Evolutionary conservation across 768 basidiomycete genomes (phyloP), one percentile per base, ranked within the genome.

Genomic region (Naganishia kalamii): DNA sequence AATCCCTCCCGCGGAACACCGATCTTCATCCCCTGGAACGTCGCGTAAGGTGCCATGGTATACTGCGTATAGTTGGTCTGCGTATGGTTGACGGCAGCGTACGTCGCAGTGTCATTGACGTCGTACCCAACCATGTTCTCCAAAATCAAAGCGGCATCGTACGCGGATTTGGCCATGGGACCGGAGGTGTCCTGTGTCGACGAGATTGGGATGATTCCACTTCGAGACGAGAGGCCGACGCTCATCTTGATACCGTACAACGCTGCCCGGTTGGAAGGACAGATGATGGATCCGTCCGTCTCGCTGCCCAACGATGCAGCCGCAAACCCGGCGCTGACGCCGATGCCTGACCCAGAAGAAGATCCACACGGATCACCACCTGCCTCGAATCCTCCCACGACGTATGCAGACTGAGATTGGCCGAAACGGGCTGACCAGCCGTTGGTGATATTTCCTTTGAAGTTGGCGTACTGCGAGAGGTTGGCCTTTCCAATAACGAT

Each of bases 321-420:
- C 10, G 68, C 70, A 46, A 72, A 74, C 3, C 72, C 74, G 10
- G 71, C 74, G 29, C 52, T 60, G 0, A 62, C 43, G 3, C 72
- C 74, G 10, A 75, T 71, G 0, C 69, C 73, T 7, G 70, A 70
- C 10, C 74, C 74, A 43, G 68, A 62, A 6, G 69, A 70, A 11
- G 69, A 69, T 19, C 74, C 74, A 48, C 63, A 65, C 0, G 74
- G 73, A 51, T 74, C 68, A 13, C 67, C 70, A 12, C 72, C 72
- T 8, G 61, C 65, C 11, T 60, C 59, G 51, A 71, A 71, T 0
- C 72, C 74, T 32, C 71, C 71, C 13, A 65, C 62, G 10, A 72
- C 70, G 48, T 74, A 75, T 3, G 73, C 74, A 2, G 70, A 73
- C 29, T 52, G 59, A 2, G 67, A 67, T 49, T 74, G 73, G 11